These are phyloP conservation scores for Drosera capensis DNA, from an alignment of 148 eudicot species.

Conservation along the genomic window DNA sequence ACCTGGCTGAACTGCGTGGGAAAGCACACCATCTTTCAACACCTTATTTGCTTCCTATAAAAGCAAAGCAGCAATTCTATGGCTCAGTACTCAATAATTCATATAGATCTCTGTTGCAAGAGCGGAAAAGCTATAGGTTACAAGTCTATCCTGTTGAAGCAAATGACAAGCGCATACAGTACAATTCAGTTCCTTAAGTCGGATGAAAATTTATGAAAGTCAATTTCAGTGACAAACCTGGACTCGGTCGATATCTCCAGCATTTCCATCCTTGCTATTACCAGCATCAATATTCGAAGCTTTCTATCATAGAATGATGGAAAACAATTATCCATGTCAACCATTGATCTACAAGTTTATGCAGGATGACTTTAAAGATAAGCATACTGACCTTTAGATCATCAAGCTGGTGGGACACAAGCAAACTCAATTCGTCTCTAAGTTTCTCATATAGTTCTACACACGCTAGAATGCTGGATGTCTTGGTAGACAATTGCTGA, in stretches of 20 bases:
- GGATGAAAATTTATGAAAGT: too few relatives aligned
- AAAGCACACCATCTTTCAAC: slow-evolving; percentile 16
- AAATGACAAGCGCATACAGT: too few relatives aligned
- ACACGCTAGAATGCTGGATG: slow-evolving; percentile 21
- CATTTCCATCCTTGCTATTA: slow-evolving; percentile 18
- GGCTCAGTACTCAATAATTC: not conserved
- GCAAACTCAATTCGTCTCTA: slow-evolving; percentile 24
- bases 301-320: slow-evolving; percentile 27
- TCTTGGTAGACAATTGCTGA: slow-evolving; percentile 13
- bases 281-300: slow-evolving; percentile 15
- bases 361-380: not conserved
- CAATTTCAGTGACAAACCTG: slow-evolving; percentile 32
- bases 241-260: slow-evolving; percentile 22
- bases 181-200: too few relatives aligned
- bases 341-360: not conserved
- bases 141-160: too few relatives aligned
- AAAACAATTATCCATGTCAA: slow-evolving; percentile 3
- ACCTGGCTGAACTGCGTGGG: slow-evolving; percentile 13
- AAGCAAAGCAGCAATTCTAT: slow-evolving; percentile 4
- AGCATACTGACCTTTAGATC: slow-evolving; percentile 38
- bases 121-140: too few relatives aligned
- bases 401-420: slow-evolving; percentile 37
- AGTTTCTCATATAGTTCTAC: slow-evolving; percentile 36
- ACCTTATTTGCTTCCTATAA: slow-evolving; percentile 34
- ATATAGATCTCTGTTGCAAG: too few relatives aligned